Evolutionary conservation across 345 rosid genomes (phyloP), one percentile per base, ranked within the genome.

Genomic region (Citropsis articulata): DNA sequence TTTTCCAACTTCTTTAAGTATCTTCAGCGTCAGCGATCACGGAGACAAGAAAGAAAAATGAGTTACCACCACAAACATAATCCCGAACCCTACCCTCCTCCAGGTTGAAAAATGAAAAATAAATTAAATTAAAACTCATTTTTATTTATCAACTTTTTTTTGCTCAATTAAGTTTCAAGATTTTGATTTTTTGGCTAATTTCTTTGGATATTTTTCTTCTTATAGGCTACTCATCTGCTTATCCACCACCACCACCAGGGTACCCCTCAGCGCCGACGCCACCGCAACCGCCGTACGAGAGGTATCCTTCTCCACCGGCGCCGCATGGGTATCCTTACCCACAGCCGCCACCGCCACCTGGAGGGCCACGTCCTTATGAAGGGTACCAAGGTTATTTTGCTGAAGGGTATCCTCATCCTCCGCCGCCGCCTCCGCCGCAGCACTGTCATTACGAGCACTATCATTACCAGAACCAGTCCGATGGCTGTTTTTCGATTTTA

Each of bases 381-480:
- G 93, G 96, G 33, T 91, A 91, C 78, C 96, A 93, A 83, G 96
- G 96, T 56, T 93, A 93, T 83, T 93, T 93, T 79, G 81, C 84
- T 7, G 88, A 83, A 78, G 93, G 92, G 53, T 86, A 86, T 75
- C 91, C 88, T 64, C 87, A 83, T 2, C 85, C 84, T 14, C 85
- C 88, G 0, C 88, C 89, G 1, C 88, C 83, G 0, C 88, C 89
- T 9, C 83, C 82, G 5, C 88, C 82, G 5, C 88, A 82, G 74
- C 81, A 81, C 40, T 80, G 82, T 75, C 84, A 84, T 60, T 84
- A 90, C 69, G 87, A 88, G 9, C 93, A 91, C 74, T 81, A 91
- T 61, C 88, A 86, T 77, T 78, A 84, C 79, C 85, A 90, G 62
- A 83, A 86, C 50, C 81, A 85, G 70, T 86, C 84, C 36, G 88